Conservation (phyloP, 352 stramenopile genomes). For the Globisporangium takayamanum region DNA sequence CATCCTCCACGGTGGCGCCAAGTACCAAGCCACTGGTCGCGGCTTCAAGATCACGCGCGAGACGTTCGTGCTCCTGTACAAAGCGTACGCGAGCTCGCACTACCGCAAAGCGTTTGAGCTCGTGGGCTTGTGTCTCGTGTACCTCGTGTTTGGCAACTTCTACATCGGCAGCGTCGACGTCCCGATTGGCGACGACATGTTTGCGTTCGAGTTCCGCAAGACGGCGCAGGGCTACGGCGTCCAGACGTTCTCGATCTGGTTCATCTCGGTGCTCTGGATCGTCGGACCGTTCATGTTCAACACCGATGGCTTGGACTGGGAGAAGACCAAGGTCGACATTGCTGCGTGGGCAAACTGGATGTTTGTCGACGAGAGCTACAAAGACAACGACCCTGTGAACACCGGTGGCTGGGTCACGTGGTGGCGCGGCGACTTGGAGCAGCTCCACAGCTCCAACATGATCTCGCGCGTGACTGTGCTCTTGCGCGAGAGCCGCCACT, state of each 20-base stretch:
- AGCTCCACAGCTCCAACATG: conserved; percentile 66
- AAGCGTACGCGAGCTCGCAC: conserved; percentile 72
- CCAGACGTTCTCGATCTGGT: conserved; percentile 78
- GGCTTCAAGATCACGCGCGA: conserved; percentile 82
- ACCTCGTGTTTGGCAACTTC: conserved; percentile 62
- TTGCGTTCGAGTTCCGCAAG: conserved; percentile 54
- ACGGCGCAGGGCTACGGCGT: conserved; percentile 73
- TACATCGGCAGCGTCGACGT: conserved; percentile 46
- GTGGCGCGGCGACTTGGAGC: conserved; percentile 71
- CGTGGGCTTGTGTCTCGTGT: conserved; percentile 65
- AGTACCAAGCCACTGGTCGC: conserved; percentile 75
- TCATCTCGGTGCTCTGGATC: conserved; percentile 70
- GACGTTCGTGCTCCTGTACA: conserved; percentile 72
- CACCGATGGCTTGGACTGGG: conserved; percentile 74
- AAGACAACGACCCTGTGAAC: conserved; percentile 59
- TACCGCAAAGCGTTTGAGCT: conserved; percentile 80
- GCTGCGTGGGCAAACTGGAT: conserved; percentile 73
- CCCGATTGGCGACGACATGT: conserved; percentile 25
- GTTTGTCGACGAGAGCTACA: conserved; percentile 60
- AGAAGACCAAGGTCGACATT: conserved; percentile 80
- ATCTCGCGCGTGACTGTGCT: conserved; percentile 77
- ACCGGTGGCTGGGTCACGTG: conserved; percentile 72
- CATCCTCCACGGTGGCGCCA: conserved; percentile 63
- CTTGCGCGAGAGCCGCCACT: conserved; percentile 71
- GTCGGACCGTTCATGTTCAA: conserved; percentile 85